These are phyloP conservation scores for Aspergillus sp. DNA, from an alignment of 2,329 filamentous ascomycete species.

Conservation along the genomic window DNA sequence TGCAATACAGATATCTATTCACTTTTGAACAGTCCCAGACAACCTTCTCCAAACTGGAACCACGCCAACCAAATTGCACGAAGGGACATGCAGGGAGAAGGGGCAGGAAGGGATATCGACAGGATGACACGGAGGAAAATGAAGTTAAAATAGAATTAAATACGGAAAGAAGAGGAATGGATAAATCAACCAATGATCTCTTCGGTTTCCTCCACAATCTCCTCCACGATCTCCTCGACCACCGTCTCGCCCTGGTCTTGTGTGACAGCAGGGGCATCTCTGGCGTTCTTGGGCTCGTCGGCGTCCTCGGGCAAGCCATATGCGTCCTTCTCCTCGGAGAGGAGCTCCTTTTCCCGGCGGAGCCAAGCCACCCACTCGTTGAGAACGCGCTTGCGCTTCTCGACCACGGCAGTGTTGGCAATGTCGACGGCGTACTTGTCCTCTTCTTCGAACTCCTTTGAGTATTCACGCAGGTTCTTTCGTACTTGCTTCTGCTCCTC, in stretches of 20 bases:
- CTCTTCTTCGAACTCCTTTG: conserved; percentile 90
- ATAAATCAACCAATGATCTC: conserved; percentile 63
- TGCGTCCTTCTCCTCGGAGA: conserved; percentile 71
- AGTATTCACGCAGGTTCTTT: conserved; percentile 98
- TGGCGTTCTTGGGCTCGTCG: conserved; percentile 59
- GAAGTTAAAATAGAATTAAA: conserved; percentile 32
- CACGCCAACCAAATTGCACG: conserved; percentile 26
- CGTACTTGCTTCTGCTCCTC: conserved; percentile 97
- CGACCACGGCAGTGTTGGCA: conserved; percentile 91
- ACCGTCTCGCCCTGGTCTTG: conserved; percentile 73
- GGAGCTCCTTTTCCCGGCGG: conserved; percentile 70
- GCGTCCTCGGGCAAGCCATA: conserved; percentile 69
- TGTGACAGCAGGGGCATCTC: conserved; percentile 57
- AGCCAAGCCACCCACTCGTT: conserved; percentile 91
- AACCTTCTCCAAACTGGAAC: conserved; percentile 22
- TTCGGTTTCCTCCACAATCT: conserved; percentile 82
- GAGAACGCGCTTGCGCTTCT: conserved; percentile 78
- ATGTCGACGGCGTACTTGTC: conserved; percentile 92
- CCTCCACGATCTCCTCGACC: conserved; percentile 87
- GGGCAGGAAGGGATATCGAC: conserved; percentile 29
- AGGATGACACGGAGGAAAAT: conserved; percentile 31
- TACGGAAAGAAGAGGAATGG: conserved; percentile 29
- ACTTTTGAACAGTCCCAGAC: conserved; percentile 30
- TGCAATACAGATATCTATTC: conserved; percentile 34
- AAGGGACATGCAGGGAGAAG: conserved; percentile 23